phyloP scores from a whole-genome alignment of 2,329 filamentous ascomycete species.

The Hansfordia pulvinata region DNA sequence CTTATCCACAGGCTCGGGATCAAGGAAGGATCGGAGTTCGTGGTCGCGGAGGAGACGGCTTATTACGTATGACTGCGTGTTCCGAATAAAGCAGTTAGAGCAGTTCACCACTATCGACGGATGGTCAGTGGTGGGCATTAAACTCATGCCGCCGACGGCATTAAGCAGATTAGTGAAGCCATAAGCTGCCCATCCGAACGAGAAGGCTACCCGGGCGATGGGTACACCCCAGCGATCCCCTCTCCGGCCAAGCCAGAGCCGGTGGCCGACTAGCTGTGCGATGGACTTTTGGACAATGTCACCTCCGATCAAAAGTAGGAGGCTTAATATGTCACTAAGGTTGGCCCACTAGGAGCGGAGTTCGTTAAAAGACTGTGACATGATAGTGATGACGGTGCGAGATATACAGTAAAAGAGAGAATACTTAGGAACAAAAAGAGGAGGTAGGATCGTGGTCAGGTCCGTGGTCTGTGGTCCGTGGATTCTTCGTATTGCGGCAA shows the following conservation, averaged over 20 bases:
- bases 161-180: constrained; percentile 5
- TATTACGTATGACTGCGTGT: constrained; percentile 6
- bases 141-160: constrained; percentile 5
- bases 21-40: constrained; percentile 1
- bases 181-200: constrained; percentile 8
- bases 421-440: no score
- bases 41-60: constrained; percentile 7
- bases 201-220: constrained; percentile 7
- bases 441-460: no score
- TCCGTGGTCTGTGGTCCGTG: no score
- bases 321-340: constrained; percentile 7
- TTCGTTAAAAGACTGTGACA: no score
- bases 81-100: constrained; percentile 3
- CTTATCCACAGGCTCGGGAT: not conserved
- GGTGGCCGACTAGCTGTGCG: constrained; percentile 4
- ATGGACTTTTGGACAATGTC: constrained; percentile 8
- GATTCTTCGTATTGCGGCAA: no score
- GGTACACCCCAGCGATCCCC: constrained; percentile 1
- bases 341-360: constrained; percentile 6
- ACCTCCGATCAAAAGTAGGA: constrained; percentile 8
- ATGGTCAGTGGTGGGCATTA: constrained; percentile 5
- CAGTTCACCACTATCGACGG: constrained; percentile 5
- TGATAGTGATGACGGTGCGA: no score
- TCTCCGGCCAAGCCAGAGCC: no score
- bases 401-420: no score